Evolutionary conservation across 257 asterid genomes (phyloP), one percentile per base, ranked within the genome.

Genomic region (Datura wrightii): DNA sequence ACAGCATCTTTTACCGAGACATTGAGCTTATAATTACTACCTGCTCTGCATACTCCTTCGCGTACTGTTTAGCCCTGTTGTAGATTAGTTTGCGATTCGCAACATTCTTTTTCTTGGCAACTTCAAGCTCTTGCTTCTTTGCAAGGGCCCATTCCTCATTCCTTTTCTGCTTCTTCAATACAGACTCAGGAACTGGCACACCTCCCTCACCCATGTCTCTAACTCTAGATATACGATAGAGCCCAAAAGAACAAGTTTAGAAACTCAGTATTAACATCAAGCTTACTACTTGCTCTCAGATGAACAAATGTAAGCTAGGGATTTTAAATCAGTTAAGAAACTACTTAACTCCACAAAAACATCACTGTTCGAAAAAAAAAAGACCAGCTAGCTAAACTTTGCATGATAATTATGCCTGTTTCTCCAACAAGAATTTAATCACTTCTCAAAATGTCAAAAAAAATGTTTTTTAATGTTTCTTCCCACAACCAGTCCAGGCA

Each of bases 121-220:
- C 92, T 34, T 62, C 93, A 19, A 90, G 83, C 79, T 94, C 92
- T 82, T 87, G 84, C 58, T 88, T 80, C 83, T 94, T 94, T 0
- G 83, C 95, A 55, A 90, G 83, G 5, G 93, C 91, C 96, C 96
- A 94, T 16, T 89, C 92, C 79, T 92, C 97, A 11, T 80, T 87
- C 79, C 97, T 91, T 89, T 92, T 94, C 88, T 91, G 95, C 85
- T 94, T 92, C 92, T 94, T 92, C 85, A 94, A 37, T n/a, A 94
- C 88, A 0, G 95, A 91, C 87, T 93, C 97, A 0, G 97, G 97
- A 8, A 92, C 93, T 0, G 83, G 6, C 4, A 69, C 84, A 53
- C 74, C 71, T 15, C 86, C 89, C 82, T 84, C 84, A 1, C 59
- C 91, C 82, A 76, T 76, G n/a, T 11, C 62, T 76, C 78, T 39